phyloP scores from a whole-genome alignment of 768 basidiomycete genomes.

The Udeniomyces megalosporus region DNA sequence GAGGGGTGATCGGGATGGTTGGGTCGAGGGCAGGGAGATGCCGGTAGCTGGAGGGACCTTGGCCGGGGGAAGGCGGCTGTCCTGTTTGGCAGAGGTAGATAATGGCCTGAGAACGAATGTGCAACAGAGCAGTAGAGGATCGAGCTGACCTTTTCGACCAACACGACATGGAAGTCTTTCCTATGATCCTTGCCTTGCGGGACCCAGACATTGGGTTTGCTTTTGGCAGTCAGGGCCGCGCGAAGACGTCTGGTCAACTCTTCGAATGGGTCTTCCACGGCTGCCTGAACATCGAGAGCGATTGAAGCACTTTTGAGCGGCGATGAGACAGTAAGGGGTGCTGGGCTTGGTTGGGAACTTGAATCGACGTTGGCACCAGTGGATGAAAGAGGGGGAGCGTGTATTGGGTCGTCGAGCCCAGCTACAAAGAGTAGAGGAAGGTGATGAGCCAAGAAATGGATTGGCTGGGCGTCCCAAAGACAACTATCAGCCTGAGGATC shows the following conservation, averaged over 20 bases:
- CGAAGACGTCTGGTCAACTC: constrained; percentile 47
- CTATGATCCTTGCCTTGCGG: constrained; percentile 16
- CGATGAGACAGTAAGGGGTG: constrained; percentile 14
- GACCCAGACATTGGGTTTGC: constrained; percentile 25
- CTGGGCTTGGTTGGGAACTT: neutral
- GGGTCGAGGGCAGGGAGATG: constrained; percentile 29
- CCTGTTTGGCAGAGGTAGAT: constrained; percentile 27
- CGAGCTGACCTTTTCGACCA: constrained; percentile 57
- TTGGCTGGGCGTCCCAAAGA: neutral
- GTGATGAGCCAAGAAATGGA: constrained; percentile 63
- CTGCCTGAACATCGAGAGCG: too few relatives aligned
- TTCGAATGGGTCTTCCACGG: constrained; percentile 41
- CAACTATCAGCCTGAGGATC: neutral
- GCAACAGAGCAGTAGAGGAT: neutral
- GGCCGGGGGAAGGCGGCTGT: constrained; percentile 69
- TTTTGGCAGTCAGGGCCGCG: constrained; percentile 40
- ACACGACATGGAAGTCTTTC: constrained; percentile 53
- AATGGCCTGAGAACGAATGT: neutral
- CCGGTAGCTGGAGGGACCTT: constrained; percentile 40
- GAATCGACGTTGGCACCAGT: neutral
- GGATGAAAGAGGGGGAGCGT: neutral
- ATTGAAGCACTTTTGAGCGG: constrained; percentile 22
- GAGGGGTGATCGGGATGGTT: constrained; percentile 77
- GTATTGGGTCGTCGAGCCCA: constrained; percentile 45
- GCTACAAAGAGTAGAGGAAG: constrained; percentile 91